Conservation (phyloP, 2,329 filamentous ascomycete species). For the Fusarium sp. region DNA sequence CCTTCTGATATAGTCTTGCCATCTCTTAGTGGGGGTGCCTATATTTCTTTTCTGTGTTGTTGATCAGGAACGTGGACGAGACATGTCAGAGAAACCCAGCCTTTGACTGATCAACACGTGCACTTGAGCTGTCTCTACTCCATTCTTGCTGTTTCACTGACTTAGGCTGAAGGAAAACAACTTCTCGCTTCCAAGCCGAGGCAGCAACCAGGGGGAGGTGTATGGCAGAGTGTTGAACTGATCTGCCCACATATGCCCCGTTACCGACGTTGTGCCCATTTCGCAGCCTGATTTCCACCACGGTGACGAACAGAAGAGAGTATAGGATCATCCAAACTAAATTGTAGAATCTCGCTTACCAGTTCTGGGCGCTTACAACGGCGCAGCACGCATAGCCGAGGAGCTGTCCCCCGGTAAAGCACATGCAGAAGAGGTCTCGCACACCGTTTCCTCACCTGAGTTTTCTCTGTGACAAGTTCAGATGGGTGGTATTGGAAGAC, state of each 20-base stretch:
- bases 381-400: background rate
- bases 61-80: background rate
- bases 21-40: background rate
- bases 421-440: background rate
- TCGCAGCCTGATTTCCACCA: background rate
- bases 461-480: background rate
- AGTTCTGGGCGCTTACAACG: background rate
- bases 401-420: background rate
- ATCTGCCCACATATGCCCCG: background rate
- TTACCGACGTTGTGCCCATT: background rate
- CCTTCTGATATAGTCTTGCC: background rate
- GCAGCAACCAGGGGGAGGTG: background rate
- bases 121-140: background rate
- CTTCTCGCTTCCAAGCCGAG: background rate
- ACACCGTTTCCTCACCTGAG: background rate
- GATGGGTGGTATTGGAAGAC: background rate
- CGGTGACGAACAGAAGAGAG: background rate
- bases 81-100: background rate
- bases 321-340: background rate
- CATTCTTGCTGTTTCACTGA: background rate
- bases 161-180: background rate
- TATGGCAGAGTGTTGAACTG: background rate
- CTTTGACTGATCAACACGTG: background rate
- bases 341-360: constrained; percentile 1
- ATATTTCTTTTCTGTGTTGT: background rate